Base-by-base conservation (phyloP, 1,284 basidiomycete species). In the Malassezia japonica region DNA sequence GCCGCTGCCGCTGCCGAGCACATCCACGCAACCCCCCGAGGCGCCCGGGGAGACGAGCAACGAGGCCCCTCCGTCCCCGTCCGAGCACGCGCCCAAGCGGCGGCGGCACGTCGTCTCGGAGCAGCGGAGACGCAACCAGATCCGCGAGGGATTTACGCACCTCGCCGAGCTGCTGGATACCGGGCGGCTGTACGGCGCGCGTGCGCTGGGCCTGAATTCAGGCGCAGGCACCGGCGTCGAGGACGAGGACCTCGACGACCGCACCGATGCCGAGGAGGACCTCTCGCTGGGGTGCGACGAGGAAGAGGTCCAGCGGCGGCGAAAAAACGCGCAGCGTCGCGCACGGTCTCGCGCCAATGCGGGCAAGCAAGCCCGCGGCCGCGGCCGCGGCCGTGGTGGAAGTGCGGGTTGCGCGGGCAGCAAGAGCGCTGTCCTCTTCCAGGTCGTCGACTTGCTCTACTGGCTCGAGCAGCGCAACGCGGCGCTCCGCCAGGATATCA, bases 191-290 rank as follows among this genome's bases (percentile, higher is more conserved):
- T 63, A 61, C 36, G 68, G 68, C 1, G 70, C 70, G n/a, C 57
- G 66, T 3, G 70, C 68, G 2, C 47, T 72, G 9, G 70, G 70
- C 23, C 58, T 72, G 0, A 62, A 62, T 27, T 55, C 62, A 1
- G 70, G 68, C 16, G 65, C 65, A 2, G 70, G 70, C 15, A 72
- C 66, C 0, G 68, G 70, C 33, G 63, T 71, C 2, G 70, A 72
- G 48, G 70, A 72, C 28, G 69, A 71, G 45, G 65, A 65, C 9
- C 44, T 70, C 12, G 67, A 69, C 31, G 68, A 71, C 39, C 60
- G 67, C 10, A 64, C 60, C 15, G 64, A 68, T 29, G 49, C 63
- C 5, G 66, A 68, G 23, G 61, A 65, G 33, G 63, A 59, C 6
- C 59, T 53, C 7, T 31, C 41, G 18, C 45, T 53, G 18, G 18